Evolutionary conservation across 2,329 filamentous ascomycete species (phyloP).

Genomic region (Ceratocystiopsis minuta): DNA sequence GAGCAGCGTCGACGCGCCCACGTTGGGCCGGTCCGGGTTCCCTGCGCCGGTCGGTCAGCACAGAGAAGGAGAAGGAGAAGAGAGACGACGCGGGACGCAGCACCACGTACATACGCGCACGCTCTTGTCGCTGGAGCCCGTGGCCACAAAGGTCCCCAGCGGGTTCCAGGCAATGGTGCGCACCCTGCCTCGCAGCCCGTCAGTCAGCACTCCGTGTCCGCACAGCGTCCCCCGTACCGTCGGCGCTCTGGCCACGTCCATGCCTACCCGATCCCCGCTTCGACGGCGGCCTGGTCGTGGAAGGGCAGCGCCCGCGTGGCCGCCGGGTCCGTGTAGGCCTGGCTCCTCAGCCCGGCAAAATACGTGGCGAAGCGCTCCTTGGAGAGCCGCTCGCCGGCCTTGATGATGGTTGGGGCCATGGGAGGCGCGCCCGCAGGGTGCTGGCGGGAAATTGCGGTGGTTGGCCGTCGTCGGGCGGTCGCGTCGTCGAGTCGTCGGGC

Average conservation of each 20-base stretch:
- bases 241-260: background rate
- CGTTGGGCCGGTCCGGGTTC: conserved; percentile 61
- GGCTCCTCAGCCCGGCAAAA: conserved; percentile 51
- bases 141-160: conserved; percentile 65
- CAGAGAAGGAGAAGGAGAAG: background rate
- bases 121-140: conserved; percentile 52
- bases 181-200: conserved; percentile 29
- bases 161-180: conserved; percentile 82
- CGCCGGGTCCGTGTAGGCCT: conserved; percentile 48
- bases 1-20: conserved; percentile 59
- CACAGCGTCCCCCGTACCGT: background rate
- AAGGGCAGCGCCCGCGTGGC: conserved; percentile 12
- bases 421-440: background rate
- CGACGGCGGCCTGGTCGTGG: conserved; percentile 5
- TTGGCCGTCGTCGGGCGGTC: background rate
- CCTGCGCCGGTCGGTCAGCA: conserved; percentile 18
- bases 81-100: background rate
- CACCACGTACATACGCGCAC: conserved; percentile 47
- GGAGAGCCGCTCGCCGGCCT: conserved; percentile 35
- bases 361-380: conserved; percentile 52
- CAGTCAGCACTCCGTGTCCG: background rate
- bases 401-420: conserved; percentile 17
- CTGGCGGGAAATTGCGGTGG: too few species aligned
- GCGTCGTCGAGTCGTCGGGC: background rate
- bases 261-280: background rate